Evolutionary conservation across 2,329 filamentous ascomycete genomes (phyloP).

Genomic region (Penicillium vulpinum): DNA sequence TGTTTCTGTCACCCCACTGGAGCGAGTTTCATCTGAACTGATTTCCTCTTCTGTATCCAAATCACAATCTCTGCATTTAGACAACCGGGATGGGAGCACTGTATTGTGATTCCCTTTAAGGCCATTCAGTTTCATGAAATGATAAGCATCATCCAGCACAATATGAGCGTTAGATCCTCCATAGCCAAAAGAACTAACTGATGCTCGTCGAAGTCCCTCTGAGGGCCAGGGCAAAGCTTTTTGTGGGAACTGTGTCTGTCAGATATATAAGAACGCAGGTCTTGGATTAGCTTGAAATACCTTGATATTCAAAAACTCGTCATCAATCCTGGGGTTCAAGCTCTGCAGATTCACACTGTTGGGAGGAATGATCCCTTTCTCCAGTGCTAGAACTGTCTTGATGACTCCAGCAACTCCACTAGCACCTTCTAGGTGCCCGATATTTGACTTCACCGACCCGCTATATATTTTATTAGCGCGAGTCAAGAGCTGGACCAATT

Average conservation of each 20-base stretch:
- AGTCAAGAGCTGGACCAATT: background rate
- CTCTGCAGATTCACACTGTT: constrained; percentile 8
- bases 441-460: constrained; percentile 22
- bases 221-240: constrained; percentile 19
- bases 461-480: constrained; percentile 2
- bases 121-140: constrained; percentile 1
- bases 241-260: constrained; percentile 11
- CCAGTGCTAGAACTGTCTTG: constrained; percentile 27
- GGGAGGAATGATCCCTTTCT: constrained; percentile 25
- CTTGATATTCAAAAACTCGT: constrained; percentile 5
- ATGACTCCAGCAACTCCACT: constrained; percentile 18
- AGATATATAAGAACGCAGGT: constrained; percentile 1
- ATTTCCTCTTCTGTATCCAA: background rate
- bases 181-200: constrained; percentile 29
- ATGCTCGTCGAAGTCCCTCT: constrained; percentile 17
- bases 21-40: background rate
- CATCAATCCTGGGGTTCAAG: constrained; percentile 8
- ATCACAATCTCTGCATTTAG: background rate
- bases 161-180: constrained; percentile 31
- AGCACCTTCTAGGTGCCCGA: constrained; percentile 23
- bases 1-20: background rate
- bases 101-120: background rate
- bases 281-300: background rate
- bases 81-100: background rate
- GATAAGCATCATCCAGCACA: constrained; percentile 24